phyloP scores from a whole-genome alignment of 129 eudicot species.

The Arctium lappa region DNA sequence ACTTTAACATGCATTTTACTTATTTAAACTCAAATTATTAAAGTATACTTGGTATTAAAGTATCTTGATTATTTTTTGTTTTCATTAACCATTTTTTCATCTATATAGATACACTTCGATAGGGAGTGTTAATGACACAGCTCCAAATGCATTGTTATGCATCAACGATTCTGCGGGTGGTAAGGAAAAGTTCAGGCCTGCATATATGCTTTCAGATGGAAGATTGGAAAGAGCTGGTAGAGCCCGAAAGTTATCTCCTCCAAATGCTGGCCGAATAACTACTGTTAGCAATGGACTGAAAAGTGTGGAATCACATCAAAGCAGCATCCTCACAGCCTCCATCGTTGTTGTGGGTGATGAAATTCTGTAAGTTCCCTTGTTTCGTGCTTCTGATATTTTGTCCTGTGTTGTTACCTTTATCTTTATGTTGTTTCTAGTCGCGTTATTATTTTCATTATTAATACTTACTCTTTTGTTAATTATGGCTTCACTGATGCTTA shows the following conservation, averaged over 20 bases:
- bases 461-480: neutral
- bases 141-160: constrained; percentile 63
- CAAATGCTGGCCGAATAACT: constrained; percentile 11
- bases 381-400: neutral
- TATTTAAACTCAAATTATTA: neutral
- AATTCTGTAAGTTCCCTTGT: constrained; percentile 60
- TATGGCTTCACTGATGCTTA: constrained; percentile 28
- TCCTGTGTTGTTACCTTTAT: neutral
- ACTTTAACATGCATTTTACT: neutral
- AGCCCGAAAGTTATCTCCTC: constrained; percentile 40
- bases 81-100: neutral
- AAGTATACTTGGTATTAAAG: neutral
- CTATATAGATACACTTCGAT: constrained; percentile 70
- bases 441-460: neutral
- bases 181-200: constrained; percentile 67
- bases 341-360: constrained; percentile 75
- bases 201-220: constrained; percentile 76
- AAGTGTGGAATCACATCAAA: constrained; percentile 21
- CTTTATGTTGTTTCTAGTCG: neutral
- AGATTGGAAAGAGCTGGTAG: constrained; percentile 88
- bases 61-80: neutral
- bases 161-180: constrained; percentile 26
- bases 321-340: constrained; percentile 52
- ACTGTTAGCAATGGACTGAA: constrained; percentile 49
- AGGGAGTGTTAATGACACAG: constrained; percentile 79